Base-by-base conservation (phyloP, 306 rosid species). In the Sicyos baderoa region DNA sequence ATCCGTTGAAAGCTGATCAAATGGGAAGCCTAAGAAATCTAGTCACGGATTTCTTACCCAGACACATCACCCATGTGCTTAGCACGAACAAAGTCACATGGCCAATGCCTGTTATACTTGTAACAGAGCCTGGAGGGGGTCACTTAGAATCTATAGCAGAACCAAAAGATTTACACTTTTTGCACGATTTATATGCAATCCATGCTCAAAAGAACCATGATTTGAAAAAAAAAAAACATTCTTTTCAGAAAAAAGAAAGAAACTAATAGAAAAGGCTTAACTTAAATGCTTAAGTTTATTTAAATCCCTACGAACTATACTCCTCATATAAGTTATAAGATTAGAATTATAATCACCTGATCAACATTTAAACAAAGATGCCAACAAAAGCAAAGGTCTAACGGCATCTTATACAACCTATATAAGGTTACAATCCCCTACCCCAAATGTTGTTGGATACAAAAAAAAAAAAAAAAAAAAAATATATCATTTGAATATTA, bases 21-120 rank as follows among this genome's bases (percentile, higher is more conserved):
- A 18, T 35, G 12, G 37, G 54, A 19, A 65, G 19, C 37, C 19
- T n/a, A 65, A 5, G 27, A 65, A 65, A 45, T 44, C 35, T 19
- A 2, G 13, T 42, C 70, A 44, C 53, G 70, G 37, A 64, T 1
- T 64, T 64, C 54, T 64, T 53, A 11, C 70, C 29, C 17, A 29
- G 54, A 65, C 70, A 65, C 54, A 44, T 64, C 70, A 22, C 54
- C 54, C 54, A 65, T 42, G 70, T 65, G 70, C 70, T 65, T 42
- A 11, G 32, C 70, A 65, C 70, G 7, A 65, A 65, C 52, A 65
- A 45, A 65, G 70, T 65, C 54, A 65, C 54, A 65, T 44, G 70
- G 35, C 35, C 35, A 29, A 29, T 29, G 35, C 4, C 35, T 29
- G 4, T 29, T 29, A 29, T 29, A 29, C 4, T 29, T 29, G 35